These are phyloP conservation scores for Paragyromitra xinjiangensis DNA, from an alignment of 495 filamentous ascomycete species.

Conservation along the genomic window DNA sequence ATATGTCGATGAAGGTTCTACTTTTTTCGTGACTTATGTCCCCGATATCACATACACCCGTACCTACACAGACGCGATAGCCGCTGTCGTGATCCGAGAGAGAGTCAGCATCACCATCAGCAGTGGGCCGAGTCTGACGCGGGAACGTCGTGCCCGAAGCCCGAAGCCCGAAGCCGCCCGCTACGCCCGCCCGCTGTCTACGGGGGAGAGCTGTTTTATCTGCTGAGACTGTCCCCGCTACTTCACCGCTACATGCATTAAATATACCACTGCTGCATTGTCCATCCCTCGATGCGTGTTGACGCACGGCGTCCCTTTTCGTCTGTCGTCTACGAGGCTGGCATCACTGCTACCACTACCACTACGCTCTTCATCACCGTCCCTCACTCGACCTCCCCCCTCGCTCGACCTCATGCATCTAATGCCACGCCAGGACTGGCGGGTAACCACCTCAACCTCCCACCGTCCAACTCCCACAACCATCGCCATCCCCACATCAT, in stretches of 20 bases:
- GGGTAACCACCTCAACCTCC: slow-evolving; percentile 44
- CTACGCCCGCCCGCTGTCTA: neutral
- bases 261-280: neutral
- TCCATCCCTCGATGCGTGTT: slow-evolving; percentile 23
- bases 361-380: slow-evolving; percentile 3
- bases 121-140: slow-evolving; percentile 6
- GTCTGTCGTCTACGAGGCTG: neutral
- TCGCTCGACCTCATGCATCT: slow-evolving; percentile 28
- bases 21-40: slow-evolving; percentile 15
- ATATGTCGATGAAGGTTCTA: neutral
- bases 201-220: too few species aligned
- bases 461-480: slow-evolving; percentile 17
- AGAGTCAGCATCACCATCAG: neutral
- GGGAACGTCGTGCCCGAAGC: slow-evolving; percentile 4
- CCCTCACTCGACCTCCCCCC: neutral
- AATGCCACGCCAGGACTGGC: slow-evolving; percentile 56
- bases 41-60: neutral
- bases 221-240: neutral
- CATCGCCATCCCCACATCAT: slow-evolving; percentile 54
- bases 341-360: neutral
- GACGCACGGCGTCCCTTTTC: slow-evolving; percentile 24
- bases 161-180: neutral
- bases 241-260: neutral
- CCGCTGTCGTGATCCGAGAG: neutral
- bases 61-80: slow-evolving; percentile 21